Base-by-base conservation (phyloP, 2,329 filamentous ascomycete genomes). In the Reticulascus tulasneorum region DNA sequence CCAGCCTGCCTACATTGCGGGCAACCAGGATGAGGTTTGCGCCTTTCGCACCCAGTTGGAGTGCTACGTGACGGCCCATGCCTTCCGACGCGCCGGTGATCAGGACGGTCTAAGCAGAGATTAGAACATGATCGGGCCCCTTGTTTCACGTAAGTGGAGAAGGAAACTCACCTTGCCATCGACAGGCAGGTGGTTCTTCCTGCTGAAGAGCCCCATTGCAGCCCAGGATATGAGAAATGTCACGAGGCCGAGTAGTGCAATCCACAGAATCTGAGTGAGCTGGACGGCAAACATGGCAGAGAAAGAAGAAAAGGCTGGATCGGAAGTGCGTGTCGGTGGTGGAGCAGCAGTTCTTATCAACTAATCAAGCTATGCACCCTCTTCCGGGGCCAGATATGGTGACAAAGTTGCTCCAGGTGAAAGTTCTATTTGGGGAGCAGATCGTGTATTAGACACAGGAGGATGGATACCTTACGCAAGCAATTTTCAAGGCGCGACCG, bases 21-120 rank as follows among this genome's bases (percentile, higher is more conserved):
- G 91, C 83, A 33, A 96, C 82, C 46, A 97, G 80, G 45, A 94
- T 78, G 37, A 98, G 59, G 59, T 89, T 87, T 41, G 93, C 91
- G 29, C 93, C 93, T 59, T 89, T 90, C 32, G 75, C 68, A 4
- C 91, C 76, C 28, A 98, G 77, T 47, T 89, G 73, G 33, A 78
- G 73, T 6, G 83, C 89, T 15, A 82, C 77, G 33, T 79, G 79
- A 49, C 82, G 79, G 41, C 93, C 93, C 84, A 96, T 87, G 39
- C 93, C 93, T 55, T 96, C 86, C 1, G 93, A 96, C 21, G 83
- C 89, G 29, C 93, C 93, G 1, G 93, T 98, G 34, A 98, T 70
- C 37, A 97, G 70, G 34, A 94, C 73, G 3, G 90, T 95, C 89
- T 95, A 15, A 25, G 13, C 2, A 19, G 5, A 25, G 4, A 20